Percentiles rank a stretch among this genome's conserved stretches.
Evolutionary conservation across 2,329 filamentous ascomycete species (phyloP).

Genomic region (Cadophora luteo-olivacea): DNA sequence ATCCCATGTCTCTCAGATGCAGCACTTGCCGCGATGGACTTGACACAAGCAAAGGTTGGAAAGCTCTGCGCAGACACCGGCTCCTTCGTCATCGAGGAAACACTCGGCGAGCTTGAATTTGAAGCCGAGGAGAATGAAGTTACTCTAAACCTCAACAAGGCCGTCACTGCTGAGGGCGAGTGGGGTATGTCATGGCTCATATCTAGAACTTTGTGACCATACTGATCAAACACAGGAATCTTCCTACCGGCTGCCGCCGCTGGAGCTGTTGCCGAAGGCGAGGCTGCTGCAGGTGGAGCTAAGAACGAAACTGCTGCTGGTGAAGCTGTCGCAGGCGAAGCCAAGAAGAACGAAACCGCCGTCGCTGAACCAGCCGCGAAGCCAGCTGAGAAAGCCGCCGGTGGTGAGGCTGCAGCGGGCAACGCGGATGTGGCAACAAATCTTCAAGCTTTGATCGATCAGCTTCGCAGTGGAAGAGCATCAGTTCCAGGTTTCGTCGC

Average conservation of each 20-base stretch:
- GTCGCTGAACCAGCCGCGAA: neutral
- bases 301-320: neutral
- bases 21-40: conserved; percentile 40
- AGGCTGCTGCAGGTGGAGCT: neutral
- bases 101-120: conserved; percentile 50
- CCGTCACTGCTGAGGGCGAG: conserved; percentile 31
- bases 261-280: neutral
- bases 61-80: conserved; percentile 47
- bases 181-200: conserved; percentile 24
- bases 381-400: neutral
- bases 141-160: conserved; percentile 32
- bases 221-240: neutral
- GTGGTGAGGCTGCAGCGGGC: neutral
- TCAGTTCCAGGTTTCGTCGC: conserved; percentile 6
- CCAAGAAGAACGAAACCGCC: neutral
- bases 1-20: conserved; percentile 36
- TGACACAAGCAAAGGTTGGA: conserved; percentile 47
- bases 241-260: conserved; percentile 3
- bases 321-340: neutral
- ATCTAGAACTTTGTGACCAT: too few species aligned
- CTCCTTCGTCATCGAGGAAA: conserved; percentile 47
- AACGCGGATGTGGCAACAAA: neutral
- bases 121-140: conserved; percentile 51
- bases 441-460: conserved; percentile 2
- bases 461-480: neutral